Evolutionary conservation across 257 asterid species (phyloP).

Genomic region (Echites panduratus): DNA sequence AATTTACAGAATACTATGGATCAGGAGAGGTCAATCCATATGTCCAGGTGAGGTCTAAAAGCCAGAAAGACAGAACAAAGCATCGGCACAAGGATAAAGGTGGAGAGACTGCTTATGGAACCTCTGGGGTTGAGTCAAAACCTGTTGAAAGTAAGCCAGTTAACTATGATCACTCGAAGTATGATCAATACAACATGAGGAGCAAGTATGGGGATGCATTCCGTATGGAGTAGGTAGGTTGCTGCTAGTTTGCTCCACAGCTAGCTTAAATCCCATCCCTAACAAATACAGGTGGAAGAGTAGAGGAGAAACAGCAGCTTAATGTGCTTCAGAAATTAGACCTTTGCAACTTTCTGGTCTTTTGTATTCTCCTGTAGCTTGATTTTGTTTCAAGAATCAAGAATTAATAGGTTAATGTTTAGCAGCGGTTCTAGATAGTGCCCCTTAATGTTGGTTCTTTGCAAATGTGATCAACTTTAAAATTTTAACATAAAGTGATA

Average conservation of each 20-base stretch:
- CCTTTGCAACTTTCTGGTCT: not conserved
- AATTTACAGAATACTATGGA: constrained; percentile 68
- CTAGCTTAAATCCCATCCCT: not conserved
- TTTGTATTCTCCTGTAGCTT: not conserved
- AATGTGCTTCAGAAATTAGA: not conserved
- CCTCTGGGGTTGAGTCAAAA: constrained; percentile 45
- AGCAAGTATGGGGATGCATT: constrained; percentile 56
- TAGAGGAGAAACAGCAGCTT: not conserved
- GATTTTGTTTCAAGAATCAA: constrained; percentile 6
- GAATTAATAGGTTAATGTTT: not conserved
- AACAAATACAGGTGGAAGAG: not conserved
- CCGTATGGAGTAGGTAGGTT: constrained; percentile 32
- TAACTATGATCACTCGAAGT: constrained; percentile 50
- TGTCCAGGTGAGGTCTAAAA: constrained; percentile 59
- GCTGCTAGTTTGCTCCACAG: not conserved
- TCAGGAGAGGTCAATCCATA: constrained; percentile 57
- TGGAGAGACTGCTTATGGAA: constrained; percentile 38
- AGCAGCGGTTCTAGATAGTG: not conserved
- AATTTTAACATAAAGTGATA: not conserved
- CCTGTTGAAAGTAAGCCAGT: constrained; percentile 48
- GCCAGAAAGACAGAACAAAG: constrained; percentile 75
- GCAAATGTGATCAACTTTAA: not conserved
- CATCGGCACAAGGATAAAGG: constrained; percentile 65
- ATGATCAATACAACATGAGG: constrained; percentile 54
- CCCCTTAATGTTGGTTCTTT: not conserved